phyloP scores from a whole-genome alignment of 176 grass and related monocot species.

The Eremochloa ophiuroides region DNA sequence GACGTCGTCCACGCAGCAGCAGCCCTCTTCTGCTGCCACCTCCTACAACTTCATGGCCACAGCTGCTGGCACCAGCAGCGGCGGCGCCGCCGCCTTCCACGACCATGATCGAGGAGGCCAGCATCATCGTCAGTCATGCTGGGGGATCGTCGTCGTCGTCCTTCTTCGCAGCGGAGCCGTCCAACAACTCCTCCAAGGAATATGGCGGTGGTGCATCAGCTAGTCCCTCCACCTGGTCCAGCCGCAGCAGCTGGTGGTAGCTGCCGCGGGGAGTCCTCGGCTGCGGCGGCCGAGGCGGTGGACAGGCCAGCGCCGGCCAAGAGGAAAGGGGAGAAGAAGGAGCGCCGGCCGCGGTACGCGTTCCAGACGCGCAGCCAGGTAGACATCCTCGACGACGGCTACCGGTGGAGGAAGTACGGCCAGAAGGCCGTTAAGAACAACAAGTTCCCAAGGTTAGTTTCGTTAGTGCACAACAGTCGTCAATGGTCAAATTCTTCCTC shows the following conservation, averaged over 20 bases:
- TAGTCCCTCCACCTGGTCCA: not conserved
- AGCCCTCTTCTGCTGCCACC: constrained; percentile 36
- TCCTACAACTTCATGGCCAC: constrained; percentile 34
- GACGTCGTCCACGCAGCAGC: not conserved
- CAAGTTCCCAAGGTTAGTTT: constrained; percentile 67
- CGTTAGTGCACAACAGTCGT: not conserved
- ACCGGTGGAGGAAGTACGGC: constrained; percentile 93
- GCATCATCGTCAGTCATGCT: not conserved
- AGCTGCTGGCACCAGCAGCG: not conserved
- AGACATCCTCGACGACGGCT: constrained; percentile 89
- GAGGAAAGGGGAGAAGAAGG: constrained; percentile 69
- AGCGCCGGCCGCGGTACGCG: constrained; percentile 54
- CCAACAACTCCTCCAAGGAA: not conserved
- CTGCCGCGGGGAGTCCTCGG: constrained; percentile 15
- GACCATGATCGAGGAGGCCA: constrained; percentile 8
- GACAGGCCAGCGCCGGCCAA: not conserved
- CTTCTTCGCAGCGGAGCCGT: constrained; percentile 32
- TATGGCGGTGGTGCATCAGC: not conserved
- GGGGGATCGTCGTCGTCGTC: not conserved
- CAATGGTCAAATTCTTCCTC: not conserved
- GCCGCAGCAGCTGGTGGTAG: not conserved
- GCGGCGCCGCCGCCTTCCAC: not conserved
- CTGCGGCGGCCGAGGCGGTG: not conserved
- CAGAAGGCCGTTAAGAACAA: constrained; percentile 95
- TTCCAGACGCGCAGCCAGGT: constrained; percentile 94